Conservation (phyloP, 1,139 yeast genomes). For the Lodderomyces theae region DNA sequence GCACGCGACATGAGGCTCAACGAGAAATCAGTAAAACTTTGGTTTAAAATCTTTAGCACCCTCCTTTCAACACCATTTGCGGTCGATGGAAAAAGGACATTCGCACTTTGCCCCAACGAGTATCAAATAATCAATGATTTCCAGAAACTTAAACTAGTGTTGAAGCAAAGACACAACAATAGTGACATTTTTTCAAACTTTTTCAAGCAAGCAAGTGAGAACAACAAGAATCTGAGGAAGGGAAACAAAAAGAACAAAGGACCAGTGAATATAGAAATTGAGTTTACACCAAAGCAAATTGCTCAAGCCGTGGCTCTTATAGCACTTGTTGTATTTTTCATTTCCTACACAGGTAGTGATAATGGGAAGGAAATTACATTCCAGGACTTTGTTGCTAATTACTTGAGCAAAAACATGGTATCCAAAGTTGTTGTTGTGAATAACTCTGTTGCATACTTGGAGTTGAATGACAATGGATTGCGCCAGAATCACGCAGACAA, state of each 20-base stretch:
- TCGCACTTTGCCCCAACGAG: constrained; percentile 34
- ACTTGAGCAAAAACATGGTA: constrained; percentile 40
- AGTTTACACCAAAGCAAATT: constrained; percentile 26
- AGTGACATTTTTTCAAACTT: constrained; percentile 4
- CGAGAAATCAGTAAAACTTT: constrained; percentile 22
- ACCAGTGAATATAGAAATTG: constrained; percentile 19
- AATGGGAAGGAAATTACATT: constrained; percentile 38
- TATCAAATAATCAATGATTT: constrained; percentile 16
- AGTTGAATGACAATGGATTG: constrained; percentile 38
- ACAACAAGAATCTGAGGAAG: constrained; percentile 10
- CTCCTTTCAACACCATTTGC: constrained; percentile 32
- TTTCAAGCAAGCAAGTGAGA: constrained; percentile 7
- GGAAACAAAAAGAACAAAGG: constrained; percentile 8
- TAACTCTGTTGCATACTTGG: constrained; percentile 37
- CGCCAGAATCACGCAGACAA: constrained; percentile 23
- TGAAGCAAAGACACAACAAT: constrained; percentile 1
- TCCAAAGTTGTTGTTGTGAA: constrained; percentile 37
- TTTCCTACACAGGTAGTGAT: constrained; percentile 17
- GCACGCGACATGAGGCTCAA: constrained; percentile 19
- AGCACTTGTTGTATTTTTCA: constrained; percentile 1
- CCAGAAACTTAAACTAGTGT: constrained; percentile 6
- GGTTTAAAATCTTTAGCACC: constrained; percentile 33
- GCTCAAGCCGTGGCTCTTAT: constrained; percentile 28
- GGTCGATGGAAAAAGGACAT: constrained; percentile 21
- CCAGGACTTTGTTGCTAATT: constrained; percentile 44